A percentile compares a stretch with the other conserved stretches of the same genome.
Evolutionary conservation across 139 green algal genomes (phyloP).

Genomic region (Picochlorum sp.): DNA sequence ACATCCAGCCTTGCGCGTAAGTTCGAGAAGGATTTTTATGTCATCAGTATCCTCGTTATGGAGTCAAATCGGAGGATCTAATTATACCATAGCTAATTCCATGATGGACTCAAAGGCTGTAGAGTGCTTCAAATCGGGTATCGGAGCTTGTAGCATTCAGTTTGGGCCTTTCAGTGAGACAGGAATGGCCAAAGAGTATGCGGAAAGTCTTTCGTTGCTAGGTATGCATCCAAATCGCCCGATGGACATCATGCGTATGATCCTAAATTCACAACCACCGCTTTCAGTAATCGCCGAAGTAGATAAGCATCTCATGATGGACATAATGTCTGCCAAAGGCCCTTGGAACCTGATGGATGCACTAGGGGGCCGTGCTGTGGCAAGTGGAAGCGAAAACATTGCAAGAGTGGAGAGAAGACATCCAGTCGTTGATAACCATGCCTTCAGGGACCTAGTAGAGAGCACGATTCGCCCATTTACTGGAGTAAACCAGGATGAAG

Average conservation of each 20-base stretch:
- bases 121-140: not conserved
- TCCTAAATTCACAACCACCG: not conserved
- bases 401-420: not conserved
- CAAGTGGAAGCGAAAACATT: not conserved
- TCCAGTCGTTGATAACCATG: not conserved
- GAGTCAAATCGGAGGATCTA: slow-evolving; percentile 18
- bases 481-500: too few species aligned
- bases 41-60: slow-evolving; percentile 29
- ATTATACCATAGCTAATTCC: slow-evolving; percentile 28
- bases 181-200: slow-evolving; percentile 17
- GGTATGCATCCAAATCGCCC: not conserved
- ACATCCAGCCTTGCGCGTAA: too few species aligned
- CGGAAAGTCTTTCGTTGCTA: slow-evolving; percentile 1
- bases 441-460: not conserved
- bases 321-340: slow-evolving; percentile 15
- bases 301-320: not conserved
- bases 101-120: slow-evolving; percentile 9
- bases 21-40: too few species aligned
- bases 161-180: slow-evolving; percentile 21
- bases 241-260: not conserved
- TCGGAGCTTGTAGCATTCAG: slow-evolving; percentile 5
- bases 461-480: too few species aligned
- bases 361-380: not conserved
- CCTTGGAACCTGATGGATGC: slow-evolving; percentile 14
- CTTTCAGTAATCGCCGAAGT: slow-evolving; percentile 4